Conservation (phyloP, 257 asterid species). For the Mentha longifolia region DNA sequence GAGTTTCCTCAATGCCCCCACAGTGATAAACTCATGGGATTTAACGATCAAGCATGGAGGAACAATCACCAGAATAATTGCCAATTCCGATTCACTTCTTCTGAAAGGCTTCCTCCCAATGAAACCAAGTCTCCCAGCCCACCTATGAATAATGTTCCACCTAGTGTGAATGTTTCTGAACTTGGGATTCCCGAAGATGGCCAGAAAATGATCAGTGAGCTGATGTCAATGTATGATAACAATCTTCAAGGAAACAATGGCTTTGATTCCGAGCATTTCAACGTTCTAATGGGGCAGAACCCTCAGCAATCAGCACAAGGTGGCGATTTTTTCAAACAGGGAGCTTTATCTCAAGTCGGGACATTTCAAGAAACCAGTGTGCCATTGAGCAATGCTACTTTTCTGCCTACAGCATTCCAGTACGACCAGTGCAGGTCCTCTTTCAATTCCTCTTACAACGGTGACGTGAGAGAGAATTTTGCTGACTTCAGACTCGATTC, state of each 20-base stretch:
- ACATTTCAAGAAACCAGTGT: constrained; percentile 38
- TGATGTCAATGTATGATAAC: constrained; percentile 48
- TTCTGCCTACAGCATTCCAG: constrained; percentile 43
- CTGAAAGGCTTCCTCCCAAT: constrained; percentile 29
- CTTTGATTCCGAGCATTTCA: constrained; percentile 37
- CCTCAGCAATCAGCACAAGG: constrained; percentile 41
- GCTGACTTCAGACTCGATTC: constrained; percentile 48
- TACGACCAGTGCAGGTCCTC: constrained; percentile 36
- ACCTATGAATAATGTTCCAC: constrained; percentile 25
- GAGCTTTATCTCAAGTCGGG: constrained; percentile 32
- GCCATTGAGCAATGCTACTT: constrained; percentile 34
- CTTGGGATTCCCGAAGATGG: constrained; percentile 59
- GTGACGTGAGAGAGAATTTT: constrained; percentile 35
- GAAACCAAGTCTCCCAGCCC: constrained; percentile 22
- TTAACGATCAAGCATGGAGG: constrained; percentile 53
- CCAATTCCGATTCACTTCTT: constrained; percentile 45
- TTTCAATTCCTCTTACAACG: constrained; percentile 36
- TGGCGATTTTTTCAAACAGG: constrained; percentile 34
- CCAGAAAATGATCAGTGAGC: constrained; percentile 53
- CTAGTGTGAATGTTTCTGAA: constrained; percentile 37
- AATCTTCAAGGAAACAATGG: constrained; percentile 32
- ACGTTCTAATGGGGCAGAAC: constrained; percentile 30
- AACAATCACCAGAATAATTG: constrained; percentile 59
- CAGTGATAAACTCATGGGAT: constrained; percentile 53
- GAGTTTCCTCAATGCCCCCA: constrained; percentile 61